These are phyloP conservation scores for Lotmaria passim DNA, from an alignment of 208 protist genomes.

Conservation along the genomic window DNA sequence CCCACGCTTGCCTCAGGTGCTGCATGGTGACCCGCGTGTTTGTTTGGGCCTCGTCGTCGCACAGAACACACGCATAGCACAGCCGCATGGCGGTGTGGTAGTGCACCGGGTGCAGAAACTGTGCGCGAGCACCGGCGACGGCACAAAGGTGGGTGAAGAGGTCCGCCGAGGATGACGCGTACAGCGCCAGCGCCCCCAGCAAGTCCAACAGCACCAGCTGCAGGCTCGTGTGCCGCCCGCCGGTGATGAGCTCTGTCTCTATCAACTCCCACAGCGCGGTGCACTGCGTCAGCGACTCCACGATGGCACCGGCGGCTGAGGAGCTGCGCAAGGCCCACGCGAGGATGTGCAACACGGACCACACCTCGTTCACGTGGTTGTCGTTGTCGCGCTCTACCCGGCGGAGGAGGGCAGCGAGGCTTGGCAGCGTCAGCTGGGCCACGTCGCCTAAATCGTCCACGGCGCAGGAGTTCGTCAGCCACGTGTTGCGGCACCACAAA, in stretches of 20 bases:
- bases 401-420: slow-evolving; percentile 16
- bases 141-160: slow-evolving; percentile 20
- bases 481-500: slow-evolving; percentile 38
- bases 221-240: slow-evolving; percentile 16
- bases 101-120: slow-evolving; percentile 29
- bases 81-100: slow-evolving; percentile 29
- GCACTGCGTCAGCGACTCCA: slow-evolving; percentile 21
- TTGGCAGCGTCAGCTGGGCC: slow-evolving; percentile 9
- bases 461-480: slow-evolving; percentile 34
- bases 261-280: slow-evolving; percentile 27
- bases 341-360: slow-evolving; percentile 32
- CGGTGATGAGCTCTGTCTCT: slow-evolving; percentile 10
- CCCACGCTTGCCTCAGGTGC: slow-evolving; percentile 19
- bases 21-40: neutral
- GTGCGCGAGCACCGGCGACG: slow-evolving; percentile 15
- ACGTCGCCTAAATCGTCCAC: slow-evolving; percentile 30
- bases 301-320: slow-evolving; percentile 1
- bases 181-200: slow-evolving; percentile 29
- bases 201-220: slow-evolving; percentile 33
- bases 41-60: slow-evolving; percentile 6
- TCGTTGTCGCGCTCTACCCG: slow-evolving; percentile 21
- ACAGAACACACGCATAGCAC: slow-evolving; percentile 29
- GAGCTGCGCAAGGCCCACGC: slow-evolving; percentile 33
- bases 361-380: slow-evolving; percentile 29
- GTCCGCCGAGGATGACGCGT: slow-evolving; percentile 14